Base-by-base conservation (phyloP, 2,329 filamentous ascomycete genomes). In the Colletotrichum destructivum region DNA sequence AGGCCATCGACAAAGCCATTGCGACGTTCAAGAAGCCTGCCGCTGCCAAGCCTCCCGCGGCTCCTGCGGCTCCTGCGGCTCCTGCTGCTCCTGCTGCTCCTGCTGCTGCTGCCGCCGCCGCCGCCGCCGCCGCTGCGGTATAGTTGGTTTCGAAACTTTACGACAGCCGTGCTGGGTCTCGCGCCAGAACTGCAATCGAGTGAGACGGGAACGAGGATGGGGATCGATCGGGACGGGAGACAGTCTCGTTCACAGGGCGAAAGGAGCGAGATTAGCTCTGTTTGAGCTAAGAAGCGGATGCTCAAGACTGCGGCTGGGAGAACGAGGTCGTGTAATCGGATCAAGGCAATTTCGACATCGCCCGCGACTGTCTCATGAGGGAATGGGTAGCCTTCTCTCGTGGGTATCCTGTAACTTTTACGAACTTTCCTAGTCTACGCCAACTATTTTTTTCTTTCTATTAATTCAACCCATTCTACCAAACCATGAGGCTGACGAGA, bases 1-100 rank as follows among this genome's bases (percentile, higher is more conserved):
- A 63, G 35, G 69, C 69, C 15, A 40, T 72, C 16, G 69, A 72
- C 55, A 44, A 46, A 4, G 69, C 69, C 3, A 72, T 72, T 16
- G 65, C 65, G 7, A 49, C 65, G 2, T 72, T 69, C 46, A 31
- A 56, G 18, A 13, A 55, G 18, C 47, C 55, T 4, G n/a, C 56
- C 8, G 56, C 65, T 11, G 47, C 40, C 7, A 59, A 46, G 12
- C 40, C 56, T 1, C 38, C 40, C 11, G 26, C 26, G 26, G 26
- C 26, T 4, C 26, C 26, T 2, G 31, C 35, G 5, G 54, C 18
- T 2, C 54, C 54, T 8, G 54, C 35, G 9, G 35, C 6, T 7
- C 54, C 54, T 21, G 18, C 51, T 4, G 51, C n/a, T n/a, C n/a
- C n/a, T n/a, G n/a, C n/a, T n/a, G n/a, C 13, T 54, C 2, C 26